phyloP scores from a whole-genome alignment of 2,329 filamentous ascomycete genomes.

The Chalaropsis thielavioides region DNA sequence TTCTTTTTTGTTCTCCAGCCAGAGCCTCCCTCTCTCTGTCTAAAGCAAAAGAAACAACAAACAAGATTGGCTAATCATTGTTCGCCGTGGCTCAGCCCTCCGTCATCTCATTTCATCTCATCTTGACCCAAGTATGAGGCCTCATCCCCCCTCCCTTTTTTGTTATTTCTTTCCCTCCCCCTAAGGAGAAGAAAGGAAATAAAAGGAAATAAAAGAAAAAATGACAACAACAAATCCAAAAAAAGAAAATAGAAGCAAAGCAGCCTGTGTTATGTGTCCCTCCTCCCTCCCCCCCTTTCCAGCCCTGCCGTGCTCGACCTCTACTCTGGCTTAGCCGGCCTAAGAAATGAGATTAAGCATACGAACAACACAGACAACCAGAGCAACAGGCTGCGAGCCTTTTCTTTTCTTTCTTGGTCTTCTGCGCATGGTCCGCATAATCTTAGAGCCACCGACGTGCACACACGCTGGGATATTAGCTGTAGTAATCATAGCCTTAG shows the following conservation, averaged over 20 bases:
- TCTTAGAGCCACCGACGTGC: no score
- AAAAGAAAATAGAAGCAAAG: background rate
- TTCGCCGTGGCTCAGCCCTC: background rate
- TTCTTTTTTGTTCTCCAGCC: background rate
- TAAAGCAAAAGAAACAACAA: no score
- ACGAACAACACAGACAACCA: background rate
- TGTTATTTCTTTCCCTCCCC: background rate
- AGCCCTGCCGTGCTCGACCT: no score
- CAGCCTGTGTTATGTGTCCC: no score
- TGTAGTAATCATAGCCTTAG: no score
- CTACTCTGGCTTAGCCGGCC: no score
- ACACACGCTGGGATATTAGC: no score
- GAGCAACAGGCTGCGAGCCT: background rate
- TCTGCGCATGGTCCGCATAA: background rate
- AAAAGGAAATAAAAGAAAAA: background rate
- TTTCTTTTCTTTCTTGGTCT: background rate
- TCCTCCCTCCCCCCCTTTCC: no score
- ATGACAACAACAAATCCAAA: background rate
- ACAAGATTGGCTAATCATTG: background rate
- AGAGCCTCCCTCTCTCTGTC: background rate
- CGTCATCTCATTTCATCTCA: no score
- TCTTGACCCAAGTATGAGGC: background rate
- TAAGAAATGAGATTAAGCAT: no score
- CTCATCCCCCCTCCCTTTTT: background rate
- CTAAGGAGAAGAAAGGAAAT: background rate